phyloP scores from a whole-genome alignment of 148 eudicot species.

The Hydrangea macrophylla region DNA sequence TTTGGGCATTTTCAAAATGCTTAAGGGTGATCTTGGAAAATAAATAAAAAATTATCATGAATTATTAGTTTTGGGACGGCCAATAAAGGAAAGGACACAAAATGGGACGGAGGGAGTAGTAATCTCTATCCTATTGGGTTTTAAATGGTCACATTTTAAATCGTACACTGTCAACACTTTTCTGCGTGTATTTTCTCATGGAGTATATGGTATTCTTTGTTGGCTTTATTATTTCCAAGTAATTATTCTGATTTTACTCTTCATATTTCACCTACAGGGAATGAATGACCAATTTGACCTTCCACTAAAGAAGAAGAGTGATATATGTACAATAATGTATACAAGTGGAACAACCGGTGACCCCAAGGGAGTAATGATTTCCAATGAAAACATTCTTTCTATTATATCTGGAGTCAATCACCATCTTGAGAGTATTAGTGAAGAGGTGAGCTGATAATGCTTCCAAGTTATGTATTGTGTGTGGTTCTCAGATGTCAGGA shows the following conservation, averaged over 20 bases:
- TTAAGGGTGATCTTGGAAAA: neutral
- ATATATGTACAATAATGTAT: conserved; percentile 94
- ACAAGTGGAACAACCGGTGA: conserved; percentile 99
- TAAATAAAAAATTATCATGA: too few species aligned
- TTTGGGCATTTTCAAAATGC: too few species aligned
- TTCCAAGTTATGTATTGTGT: neutral
- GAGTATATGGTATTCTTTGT: neutral
- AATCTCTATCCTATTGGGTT: neutral
- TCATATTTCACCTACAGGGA: conserved; percentile 43
- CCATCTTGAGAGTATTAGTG: conserved; percentile 69
- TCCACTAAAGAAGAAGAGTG: conserved; percentile 69
- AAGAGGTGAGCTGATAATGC: conserved; percentile 45
- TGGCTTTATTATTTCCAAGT: neutral
- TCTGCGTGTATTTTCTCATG: neutral
- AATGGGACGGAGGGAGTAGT: too few species aligned
- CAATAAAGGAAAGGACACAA: too few species aligned
- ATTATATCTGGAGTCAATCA: conserved; percentile 73
- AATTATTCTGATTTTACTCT: neutral
- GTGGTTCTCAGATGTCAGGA: neutral
- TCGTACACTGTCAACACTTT: neutral
- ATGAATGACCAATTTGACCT: conserved; percentile 47
- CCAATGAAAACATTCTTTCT: conserved; percentile 75
- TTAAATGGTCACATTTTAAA: neutral
- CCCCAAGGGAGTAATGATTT: conserved; percentile 93
- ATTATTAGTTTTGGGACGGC: too few species aligned